These are phyloP conservation scores for Solanum hybrid DNA, from an alignment of 305 asterid species.

Conservation along the genomic window DNA sequence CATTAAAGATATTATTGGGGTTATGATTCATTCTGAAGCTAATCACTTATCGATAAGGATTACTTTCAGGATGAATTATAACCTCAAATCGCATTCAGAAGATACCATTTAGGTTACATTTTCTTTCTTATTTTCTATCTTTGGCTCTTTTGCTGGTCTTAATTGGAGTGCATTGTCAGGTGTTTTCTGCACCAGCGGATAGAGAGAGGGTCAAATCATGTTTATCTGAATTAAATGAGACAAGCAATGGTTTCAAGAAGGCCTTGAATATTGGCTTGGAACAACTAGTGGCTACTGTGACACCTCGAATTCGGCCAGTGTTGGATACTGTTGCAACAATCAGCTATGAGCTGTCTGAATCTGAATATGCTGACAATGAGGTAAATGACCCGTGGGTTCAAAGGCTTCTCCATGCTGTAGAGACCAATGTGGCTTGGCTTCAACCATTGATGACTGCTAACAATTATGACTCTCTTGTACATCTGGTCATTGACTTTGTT, in stretches of 20 bases:
- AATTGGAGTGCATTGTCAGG: slow-evolving; percentile 29
- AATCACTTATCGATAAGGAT: not conserved
- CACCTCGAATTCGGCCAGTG: slow-evolving; percentile 76
- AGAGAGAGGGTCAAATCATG: slow-evolving; percentile 80
- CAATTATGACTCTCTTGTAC: slow-evolving; percentile 69
- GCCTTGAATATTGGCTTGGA: slow-evolving; percentile 59
- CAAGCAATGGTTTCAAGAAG: slow-evolving; percentile 70
- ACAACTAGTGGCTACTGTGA: slow-evolving; percentile 64
- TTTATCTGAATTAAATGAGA: slow-evolving; percentile 76
- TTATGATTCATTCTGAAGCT: not conserved
- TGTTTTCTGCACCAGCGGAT: slow-evolving; percentile 70
- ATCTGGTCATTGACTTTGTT: slow-evolving; percentile 66
- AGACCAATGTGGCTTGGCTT: slow-evolving; percentile 73
- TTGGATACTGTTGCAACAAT: slow-evolving; percentile 73
- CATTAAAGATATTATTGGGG: not conserved
- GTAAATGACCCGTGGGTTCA: slow-evolving; percentile 96
- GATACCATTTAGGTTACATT: not conserved
- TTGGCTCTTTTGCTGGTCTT: not conserved
- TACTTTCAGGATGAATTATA: not conserved
- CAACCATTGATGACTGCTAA: slow-evolving; percentile 69
- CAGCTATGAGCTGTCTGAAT: slow-evolving; percentile 78
- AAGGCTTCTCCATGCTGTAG: slow-evolving; percentile 80
- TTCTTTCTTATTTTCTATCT: not conserved
- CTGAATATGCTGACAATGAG: slow-evolving; percentile 87
- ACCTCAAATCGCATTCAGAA: not conserved